Conservation (phyloP, 495 filamentous ascomycete genomes). For the Hypoxylon intermedium region DNA sequence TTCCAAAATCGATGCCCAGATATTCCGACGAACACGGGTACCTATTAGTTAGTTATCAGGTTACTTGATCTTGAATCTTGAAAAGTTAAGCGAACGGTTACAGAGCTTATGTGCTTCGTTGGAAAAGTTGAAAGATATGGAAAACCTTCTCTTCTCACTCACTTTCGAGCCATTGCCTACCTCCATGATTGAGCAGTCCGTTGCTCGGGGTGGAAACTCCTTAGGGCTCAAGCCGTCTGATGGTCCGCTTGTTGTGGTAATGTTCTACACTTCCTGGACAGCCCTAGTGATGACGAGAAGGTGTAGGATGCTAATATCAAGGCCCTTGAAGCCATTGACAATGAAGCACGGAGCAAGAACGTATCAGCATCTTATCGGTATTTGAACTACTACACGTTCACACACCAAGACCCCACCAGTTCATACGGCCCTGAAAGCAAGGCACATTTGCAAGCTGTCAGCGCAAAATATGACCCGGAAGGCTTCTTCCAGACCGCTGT, state of each 20-base stretch:
- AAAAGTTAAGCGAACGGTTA: too few relatives aligned
- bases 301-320: neutral
- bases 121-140: neutral
- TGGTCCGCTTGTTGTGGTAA: conserved; percentile 23
- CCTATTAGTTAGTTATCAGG: too few relatives aligned
- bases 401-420: neutral
- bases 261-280: neutral
- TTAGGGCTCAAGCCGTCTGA: conserved; percentile 37
- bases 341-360: neutral
- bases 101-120: neutral
- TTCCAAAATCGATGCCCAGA: too few relatives aligned
- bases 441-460: neutral
- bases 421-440: neutral
- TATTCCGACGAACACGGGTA: too few relatives aligned
- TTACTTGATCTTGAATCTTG: too few relatives aligned
- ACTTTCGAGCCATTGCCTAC: neutral
- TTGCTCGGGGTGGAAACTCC: conserved; percentile 39
- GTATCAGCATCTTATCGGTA: neutral
- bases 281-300: neutral
- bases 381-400: neutral
- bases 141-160: neutral
- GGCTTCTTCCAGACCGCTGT: neutral
- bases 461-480: neutral
- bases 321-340: neutral
- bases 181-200: neutral